Evolutionary conservation across 192 early-diverging fungal genomes (phyloP), one percentile per base, ranked within the genome.

Genomic region (Linnemannia zychae): DNA sequence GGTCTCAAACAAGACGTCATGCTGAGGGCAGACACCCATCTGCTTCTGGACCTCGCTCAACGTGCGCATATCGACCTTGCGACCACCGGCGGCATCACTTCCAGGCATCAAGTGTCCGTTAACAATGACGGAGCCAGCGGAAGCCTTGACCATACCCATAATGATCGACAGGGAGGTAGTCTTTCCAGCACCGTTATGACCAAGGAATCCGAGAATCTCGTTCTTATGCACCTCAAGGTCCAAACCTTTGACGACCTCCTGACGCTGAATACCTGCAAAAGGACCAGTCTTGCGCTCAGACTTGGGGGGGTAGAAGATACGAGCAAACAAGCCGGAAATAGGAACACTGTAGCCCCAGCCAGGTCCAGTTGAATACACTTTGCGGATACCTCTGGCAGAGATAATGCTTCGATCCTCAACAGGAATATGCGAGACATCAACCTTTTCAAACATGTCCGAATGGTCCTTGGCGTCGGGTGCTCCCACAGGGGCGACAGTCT

Each of bases 151-250:
- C 75, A 82, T 71, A 38, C 87, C 80, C 74, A 88, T 84, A 53
- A 90, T 78, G 37, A 87, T 87, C 22, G 79, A 79, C 4, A 90
- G 66, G 12, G 87, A 86, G 4, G 89, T 93, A 3, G 91, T 90
- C 71, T 93, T 93, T 16, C 92, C 92, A 11, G 89, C 89, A 17
- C 93, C 93, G 71, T 94, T 94, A 69, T 91, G 91, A 53, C 92
- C 91, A 74, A 92, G 77, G 63, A 93, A 86, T 24, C 90, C 88
- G 44, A 92, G 74, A 38, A 89, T 91, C 79, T 92, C 89, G 44
- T 90, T 91, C 33, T 74, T 63, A 50, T 90, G 77, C 20, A 90
- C 66, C 28, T 91, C 81, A 7, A 92, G 48, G 63, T 76, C 63
- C 68, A 91, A 69, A 38, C 87, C 87, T 0, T 49, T 68, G 34